phyloP scores from a whole-genome alignment of 2,329 filamentous ascomycete genomes.

The Cercospora sp. region DNA sequence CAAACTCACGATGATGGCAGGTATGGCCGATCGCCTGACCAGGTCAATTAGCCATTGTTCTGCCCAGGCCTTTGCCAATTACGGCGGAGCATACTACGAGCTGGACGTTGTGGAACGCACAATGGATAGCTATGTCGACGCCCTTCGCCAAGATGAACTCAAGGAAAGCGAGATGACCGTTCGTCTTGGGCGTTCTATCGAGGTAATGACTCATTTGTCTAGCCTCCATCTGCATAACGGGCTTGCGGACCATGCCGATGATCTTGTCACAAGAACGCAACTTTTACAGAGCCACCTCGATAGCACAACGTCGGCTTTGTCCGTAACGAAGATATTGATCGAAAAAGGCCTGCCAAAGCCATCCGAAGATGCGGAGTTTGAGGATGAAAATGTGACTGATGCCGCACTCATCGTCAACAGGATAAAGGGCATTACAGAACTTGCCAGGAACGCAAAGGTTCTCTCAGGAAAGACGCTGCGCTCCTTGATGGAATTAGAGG shows the following conservation, averaged over 20 bases:
- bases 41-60: constrained; percentile 77
- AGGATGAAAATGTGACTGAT: constrained; percentile 55
- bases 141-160: constrained; percentile 77
- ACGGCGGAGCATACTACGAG: constrained; percentile 79
- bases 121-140: constrained; percentile 84
- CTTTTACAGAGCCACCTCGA: constrained; percentile 82
- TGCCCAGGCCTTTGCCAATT: constrained; percentile 73
- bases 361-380: constrained; percentile 55
- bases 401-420: constrained; percentile 65
- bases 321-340: constrained; percentile 64
- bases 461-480: constrained; percentile 75
- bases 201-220: constrained; percentile 80
- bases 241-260: constrained; percentile 72
- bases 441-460: constrained; percentile 81
- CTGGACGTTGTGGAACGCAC: constrained; percentile 88
- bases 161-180: constrained; percentile 79
- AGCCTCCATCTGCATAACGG: constrained; percentile 74
- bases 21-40: constrained; percentile 81
- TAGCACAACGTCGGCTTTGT: constrained; percentile 68
- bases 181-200: constrained; percentile 77
- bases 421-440: constrained; percentile 68
- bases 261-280: constrained; percentile 73
- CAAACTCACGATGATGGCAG: constrained; percentile 79
- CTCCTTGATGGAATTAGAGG: constrained; percentile 73
- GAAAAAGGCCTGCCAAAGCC: constrained; percentile 61